Conservation (phyloP, 176 grass and related monocot genomes). For the Stipa capillata region DNA sequence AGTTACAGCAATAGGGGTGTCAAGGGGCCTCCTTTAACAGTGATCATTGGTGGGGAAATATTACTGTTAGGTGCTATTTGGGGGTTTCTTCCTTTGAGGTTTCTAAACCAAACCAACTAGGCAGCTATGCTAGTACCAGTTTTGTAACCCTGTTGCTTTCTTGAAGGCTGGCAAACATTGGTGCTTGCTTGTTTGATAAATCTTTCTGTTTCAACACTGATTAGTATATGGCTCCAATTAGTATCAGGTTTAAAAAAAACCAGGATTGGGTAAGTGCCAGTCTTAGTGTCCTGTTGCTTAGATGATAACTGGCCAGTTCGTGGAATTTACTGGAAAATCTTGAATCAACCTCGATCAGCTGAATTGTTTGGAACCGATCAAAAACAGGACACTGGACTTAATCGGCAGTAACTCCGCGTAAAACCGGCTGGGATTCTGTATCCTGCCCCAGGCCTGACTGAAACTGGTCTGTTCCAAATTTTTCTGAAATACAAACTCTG, state of each 20-base stretch:
- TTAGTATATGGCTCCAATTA: neutral
- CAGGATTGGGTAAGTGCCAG: neutral
- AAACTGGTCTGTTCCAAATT: neutral
- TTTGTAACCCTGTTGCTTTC: neutral
- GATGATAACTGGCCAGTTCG: neutral
- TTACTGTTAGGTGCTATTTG: too few species aligned
- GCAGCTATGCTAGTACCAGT: neutral
- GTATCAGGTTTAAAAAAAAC: neutral
- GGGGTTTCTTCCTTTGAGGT: neutral
- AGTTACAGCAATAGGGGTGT: neutral
- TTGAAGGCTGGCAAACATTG: neutral
- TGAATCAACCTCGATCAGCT: neutral
- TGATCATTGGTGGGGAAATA: too few species aligned
- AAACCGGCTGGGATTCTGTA: neutral
- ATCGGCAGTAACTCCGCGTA: neutral
- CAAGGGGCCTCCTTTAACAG: too few species aligned
- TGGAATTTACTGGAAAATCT: neutral
- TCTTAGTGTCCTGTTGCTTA: neutral
- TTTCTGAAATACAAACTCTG: neutral
- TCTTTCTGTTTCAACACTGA: neutral
- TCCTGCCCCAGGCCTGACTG: neutral
- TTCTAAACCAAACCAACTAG: neutral
- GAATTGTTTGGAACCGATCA: neutral
- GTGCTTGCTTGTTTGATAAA: neutral
- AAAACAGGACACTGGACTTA: neutral